A percentile compares a stretch with the other conserved stretches of the same genome.
Evolutionary conservation across 208 protist genomes (phyloP).

Genomic region (Zelonia costaricensis): DNA sequence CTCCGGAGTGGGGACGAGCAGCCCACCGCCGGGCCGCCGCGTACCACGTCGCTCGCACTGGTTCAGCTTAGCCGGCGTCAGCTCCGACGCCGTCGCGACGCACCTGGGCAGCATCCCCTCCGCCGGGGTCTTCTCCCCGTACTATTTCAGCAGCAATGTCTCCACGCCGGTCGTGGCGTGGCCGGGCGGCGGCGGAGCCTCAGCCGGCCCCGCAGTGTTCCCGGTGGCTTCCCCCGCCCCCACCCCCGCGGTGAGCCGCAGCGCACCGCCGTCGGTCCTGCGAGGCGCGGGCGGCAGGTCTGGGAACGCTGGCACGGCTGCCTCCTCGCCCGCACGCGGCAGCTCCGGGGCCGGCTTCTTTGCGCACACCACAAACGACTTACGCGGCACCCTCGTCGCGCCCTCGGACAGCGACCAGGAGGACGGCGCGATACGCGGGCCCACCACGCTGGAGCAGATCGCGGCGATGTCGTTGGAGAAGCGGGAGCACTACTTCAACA

Average conservation of each 20-base stretch:
- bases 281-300: no score
- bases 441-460: not conserved
- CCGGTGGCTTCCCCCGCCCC: not conserved
- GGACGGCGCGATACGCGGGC: not conserved
- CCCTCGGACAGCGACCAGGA: no score
- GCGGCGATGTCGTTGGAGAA: constrained; percentile 26
- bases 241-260: not conserved
- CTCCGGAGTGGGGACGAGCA: not conserved
- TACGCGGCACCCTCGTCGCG: no score
- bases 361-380: no score
- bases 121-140: not conserved
- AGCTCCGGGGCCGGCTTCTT: no score
- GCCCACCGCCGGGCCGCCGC: constrained; percentile 5
- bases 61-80: constrained; percentile 47
- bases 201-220: not conserved
- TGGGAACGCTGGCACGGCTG: no score
- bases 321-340: not conserved
- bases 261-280: not conserved
- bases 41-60: constrained; percentile 56
- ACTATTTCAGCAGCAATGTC: constrained; percentile 15
- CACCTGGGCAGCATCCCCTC: not conserved
- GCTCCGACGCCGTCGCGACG: constrained; percentile 23
- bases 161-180: constrained; percentile 2
- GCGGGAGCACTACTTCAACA: constrained; percentile 35
- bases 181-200: not conserved